Evolutionary conservation across 2,329 filamentous ascomycete genomes (phyloP).

Genomic region (Tolypocladium nubicola): DNA sequence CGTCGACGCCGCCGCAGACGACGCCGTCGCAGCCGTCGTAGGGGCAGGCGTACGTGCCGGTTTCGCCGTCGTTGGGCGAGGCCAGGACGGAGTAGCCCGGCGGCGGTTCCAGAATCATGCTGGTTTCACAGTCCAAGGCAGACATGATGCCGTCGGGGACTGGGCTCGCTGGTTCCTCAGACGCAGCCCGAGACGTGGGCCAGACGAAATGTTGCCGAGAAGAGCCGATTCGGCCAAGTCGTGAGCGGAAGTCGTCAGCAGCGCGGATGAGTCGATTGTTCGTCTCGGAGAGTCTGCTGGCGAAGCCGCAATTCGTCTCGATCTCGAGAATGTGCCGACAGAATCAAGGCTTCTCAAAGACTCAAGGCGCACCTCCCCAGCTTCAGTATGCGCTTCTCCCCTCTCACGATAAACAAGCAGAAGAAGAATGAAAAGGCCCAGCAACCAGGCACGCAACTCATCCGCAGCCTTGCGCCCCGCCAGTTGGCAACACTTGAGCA

Average conservation of each 20-base stretch:
- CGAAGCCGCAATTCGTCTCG: background rate
- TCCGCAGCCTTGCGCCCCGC: background rate
- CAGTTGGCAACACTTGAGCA: background rate
- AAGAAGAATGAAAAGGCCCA: no score
- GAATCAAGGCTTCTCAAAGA: no score
- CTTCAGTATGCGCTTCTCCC: no score
- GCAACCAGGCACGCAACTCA: no score
- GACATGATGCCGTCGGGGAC: background rate
- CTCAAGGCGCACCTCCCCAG: no score
- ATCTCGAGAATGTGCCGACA: background rate
- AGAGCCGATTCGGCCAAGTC: no score
- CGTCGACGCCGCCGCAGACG: background rate
- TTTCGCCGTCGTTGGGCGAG: conserved; percentile 1
- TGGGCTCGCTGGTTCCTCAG: background rate
- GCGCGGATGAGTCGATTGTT: no score
- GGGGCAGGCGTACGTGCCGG: background rate
- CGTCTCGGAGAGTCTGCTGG: background rate
- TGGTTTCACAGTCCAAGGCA: background rate
- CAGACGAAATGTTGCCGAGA: background rate
- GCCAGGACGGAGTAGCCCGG: background rate
- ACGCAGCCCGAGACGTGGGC: background rate
- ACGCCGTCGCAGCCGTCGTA: background rate
- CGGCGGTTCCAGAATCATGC: background rate
- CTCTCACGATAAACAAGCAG: no score
- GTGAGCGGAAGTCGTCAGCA: background rate